phyloP scores from a whole-genome alignment of 1,139 yeast species.

The Suzukiozyma palmioleophila region DNA sequence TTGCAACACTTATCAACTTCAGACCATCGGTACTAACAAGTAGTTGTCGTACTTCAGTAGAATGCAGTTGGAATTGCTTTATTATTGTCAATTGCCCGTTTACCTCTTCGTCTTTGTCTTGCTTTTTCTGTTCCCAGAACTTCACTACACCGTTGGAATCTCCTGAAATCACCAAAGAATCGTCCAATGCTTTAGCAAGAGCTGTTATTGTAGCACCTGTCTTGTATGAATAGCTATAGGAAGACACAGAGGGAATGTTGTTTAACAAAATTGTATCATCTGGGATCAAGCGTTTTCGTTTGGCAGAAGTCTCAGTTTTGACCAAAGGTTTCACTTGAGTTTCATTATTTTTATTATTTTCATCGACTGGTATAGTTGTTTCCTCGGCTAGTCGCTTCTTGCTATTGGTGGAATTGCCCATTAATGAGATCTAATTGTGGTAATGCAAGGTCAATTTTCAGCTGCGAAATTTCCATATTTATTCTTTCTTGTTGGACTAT shows the following conservation, averaged over 20 bases:
- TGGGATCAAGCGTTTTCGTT: not conserved
- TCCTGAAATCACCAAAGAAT: conserved; percentile 25
- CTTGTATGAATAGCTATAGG: not conserved
- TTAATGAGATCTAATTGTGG: no score
- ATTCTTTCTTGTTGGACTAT: not conserved
- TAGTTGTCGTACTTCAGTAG: conserved; percentile 4
- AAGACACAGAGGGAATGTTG: not conserved
- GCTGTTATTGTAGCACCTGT: conserved; percentile 6
- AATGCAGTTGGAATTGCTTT: conserved; percentile 1
- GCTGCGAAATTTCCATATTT: not conserved
- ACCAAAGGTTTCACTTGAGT: not conserved
- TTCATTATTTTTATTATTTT: not conserved
- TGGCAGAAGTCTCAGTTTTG: not conserved
- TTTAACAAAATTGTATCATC: not conserved
- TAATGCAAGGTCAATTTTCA: not conserved
- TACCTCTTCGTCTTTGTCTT: not conserved
- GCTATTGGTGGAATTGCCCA: no score
- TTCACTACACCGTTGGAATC: conserved; percentile 38
- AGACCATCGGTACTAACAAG: conserved; percentile 12
- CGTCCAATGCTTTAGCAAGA: conserved; percentile 5
- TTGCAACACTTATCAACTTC: conserved; percentile 27
- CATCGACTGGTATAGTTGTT: no score
- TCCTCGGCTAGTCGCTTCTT: no score
- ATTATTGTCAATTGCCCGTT: not conserved
- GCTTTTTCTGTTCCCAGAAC: conserved; percentile 29